Base-by-base conservation (phyloP, 345 rosid genomes). In the Bruguiera gymnorhiza region DNA sequence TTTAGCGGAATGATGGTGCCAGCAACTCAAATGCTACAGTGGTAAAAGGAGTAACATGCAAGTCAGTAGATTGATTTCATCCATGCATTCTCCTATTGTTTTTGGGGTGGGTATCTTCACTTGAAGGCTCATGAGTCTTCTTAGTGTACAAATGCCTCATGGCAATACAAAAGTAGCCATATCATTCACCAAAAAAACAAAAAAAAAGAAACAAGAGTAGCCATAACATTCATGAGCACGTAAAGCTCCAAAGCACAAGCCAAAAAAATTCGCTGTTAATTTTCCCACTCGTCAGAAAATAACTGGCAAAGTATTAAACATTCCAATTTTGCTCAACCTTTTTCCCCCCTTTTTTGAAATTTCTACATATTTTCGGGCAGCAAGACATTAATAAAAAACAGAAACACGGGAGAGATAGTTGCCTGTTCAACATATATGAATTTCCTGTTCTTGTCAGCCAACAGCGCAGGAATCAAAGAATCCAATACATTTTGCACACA, bases 401-500 rank as follows among this genome's bases (percentile, higher is more conserved):
- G 63, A 57, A 70, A 62, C 24, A 69, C 52, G 70, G 52, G 51
- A 63, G 52, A 39, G 62, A 65, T 34, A 73, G 82, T 80, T 78
- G 82, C 99, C 88, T 63, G 78, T 70, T 95, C 99, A 60, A 88
- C 99, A 72, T 87, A 92, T 54, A 95, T 80, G 79, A 95, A 95
- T 72, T 83, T 95, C 63, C 97, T 84, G 69, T 92, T 92, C 83
- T 86, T 90, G 81, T 95, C 99, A 63, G 88, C 97, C 75, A 95
- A 48, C 62, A 95, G 70, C 1, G 97, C 90, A 74, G 99, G 88
- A 68, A 88, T 79, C 26, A 95, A 10, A n/a, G 99, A 95, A 87
- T 95, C 99, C 86, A 95, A 74, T 31, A 89, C 87, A 80, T 95
- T 95, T 67, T 84, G 91, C 75, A 95, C 99, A 73, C 99, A 95